Conservation (phyloP, 169 alveolate species). For the Neospora caninum region DNA sequence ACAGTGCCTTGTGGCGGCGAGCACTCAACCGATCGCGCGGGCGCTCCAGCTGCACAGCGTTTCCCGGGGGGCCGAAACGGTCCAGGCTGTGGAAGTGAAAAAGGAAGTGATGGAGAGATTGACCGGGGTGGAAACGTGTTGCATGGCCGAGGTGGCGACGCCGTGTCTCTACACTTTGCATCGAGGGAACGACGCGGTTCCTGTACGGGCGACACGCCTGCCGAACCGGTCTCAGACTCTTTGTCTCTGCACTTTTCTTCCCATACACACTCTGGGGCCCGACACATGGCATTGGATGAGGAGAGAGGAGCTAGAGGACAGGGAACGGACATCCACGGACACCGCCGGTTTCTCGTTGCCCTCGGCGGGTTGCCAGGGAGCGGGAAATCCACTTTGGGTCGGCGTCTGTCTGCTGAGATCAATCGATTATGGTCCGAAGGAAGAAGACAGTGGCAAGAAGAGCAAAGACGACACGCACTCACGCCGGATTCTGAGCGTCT, state of each 20-base stretch:
- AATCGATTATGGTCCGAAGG: background rate
- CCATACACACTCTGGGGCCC: background rate
- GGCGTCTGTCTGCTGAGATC: background rate
- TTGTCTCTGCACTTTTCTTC: background rate
- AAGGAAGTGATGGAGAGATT: background rate
- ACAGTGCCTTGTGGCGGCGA: background rate
- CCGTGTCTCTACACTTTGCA: background rate
- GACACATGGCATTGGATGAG: background rate
- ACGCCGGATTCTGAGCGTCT: background rate
- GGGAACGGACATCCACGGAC: background rate
- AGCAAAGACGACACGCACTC: background rate
- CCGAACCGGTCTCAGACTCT: background rate
- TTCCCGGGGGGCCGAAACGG: background rate
- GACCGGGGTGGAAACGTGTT: background rate
- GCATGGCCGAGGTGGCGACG: background rate
- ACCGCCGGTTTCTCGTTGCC: conserved; percentile 23
- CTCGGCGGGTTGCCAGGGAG: conserved; percentile 25
- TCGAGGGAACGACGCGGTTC: background rate
- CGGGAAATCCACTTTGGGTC: conserved; percentile 24
- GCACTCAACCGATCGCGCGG: background rate
- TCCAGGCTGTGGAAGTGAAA: background rate
- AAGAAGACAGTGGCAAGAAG: background rate
- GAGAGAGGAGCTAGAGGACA: background rate
- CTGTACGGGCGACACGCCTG: background rate
- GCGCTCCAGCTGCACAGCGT: background rate